Conservation (phyloP, 2,329 filamentous ascomycete genomes). For the Endoconidiophora laricicola region DNA sequence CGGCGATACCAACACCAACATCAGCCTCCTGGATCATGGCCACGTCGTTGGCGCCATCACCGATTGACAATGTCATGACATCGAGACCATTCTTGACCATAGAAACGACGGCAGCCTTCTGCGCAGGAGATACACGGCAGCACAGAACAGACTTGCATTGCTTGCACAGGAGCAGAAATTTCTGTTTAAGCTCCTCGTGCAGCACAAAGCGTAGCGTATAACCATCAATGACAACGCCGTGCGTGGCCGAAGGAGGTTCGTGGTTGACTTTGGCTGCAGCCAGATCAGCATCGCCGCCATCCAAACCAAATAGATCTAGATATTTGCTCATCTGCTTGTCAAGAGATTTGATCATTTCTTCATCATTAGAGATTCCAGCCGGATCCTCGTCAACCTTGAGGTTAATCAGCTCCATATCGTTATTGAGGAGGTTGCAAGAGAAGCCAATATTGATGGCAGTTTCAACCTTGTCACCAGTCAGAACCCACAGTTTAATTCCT, state of each 20-base stretch:
- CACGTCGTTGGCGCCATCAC: conserved; percentile 83
- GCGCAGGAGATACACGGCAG: conserved; percentile 89
- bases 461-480: conserved; percentile 97
- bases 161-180: conserved; percentile 89
- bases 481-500: conserved; percentile 95
- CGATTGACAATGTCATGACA: conserved; percentile 83
- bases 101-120: conserved; percentile 90
- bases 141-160: conserved; percentile 93
- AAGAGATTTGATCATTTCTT: conserved; percentile 37
- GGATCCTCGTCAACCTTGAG: conserved; percentile 71
- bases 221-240: conserved; percentile 87
- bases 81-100: conserved; percentile 92
- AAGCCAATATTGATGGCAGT: conserved; percentile 99
- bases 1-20: conserved; percentile 89
- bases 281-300: conserved; percentile 73
- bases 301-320: conserved; percentile 57
- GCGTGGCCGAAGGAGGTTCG: conserved; percentile 69
- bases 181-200: conserved; percentile 67
- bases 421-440: conserved; percentile 92
- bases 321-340: conserved; percentile 59
- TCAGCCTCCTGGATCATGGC: conserved; percentile 97
- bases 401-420: conserved; percentile 92
- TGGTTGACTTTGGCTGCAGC: conserved; percentile 65
- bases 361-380: conserved; percentile 28
- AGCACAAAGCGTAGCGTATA: conserved; percentile 83